Evolutionary conservation across 2,329 filamentous ascomycete species (phyloP), one percentile per base, ranked within the genome.

Genomic region (Aureobasidium namibiae): DNA sequence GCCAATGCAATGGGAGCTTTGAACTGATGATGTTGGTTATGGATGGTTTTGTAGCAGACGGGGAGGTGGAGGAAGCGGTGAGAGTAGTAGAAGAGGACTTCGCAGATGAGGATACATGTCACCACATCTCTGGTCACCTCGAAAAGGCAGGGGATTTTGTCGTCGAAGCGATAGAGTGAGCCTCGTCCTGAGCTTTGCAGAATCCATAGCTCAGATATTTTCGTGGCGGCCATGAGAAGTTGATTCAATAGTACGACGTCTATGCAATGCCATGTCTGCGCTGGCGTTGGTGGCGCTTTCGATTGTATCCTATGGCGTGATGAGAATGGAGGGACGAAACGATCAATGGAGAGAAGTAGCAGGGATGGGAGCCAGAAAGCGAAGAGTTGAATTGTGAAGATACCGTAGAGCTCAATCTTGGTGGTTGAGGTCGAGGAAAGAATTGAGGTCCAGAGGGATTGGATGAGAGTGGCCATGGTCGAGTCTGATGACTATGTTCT

Each of bases 21-120:
- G 56, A 59, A 61, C 23, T 44, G 24, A 33, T 61, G 60, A 18
- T 61, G 60, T 34, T 53, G 38, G 45, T 59, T 61, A 34, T 61
- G 60, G n/a, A 61, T 59, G 24, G 13, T 8, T 26, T 34, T 26
- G 26, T 59, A 61, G 13, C 52, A 26, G 1, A 10, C 0, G 21
- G 13, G 33, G 24, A 36, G 2, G 26, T 61, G 60, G 1, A 61
- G 33, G 1, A 61, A 41, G 8, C 60, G 38, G 33, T 61, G 60
- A 2, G 45, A 29, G n/a, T 61, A 61, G 56, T 61, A 61, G 26
- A 61, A 61, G 11, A 61, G 44, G 23, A 59, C 23, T 23, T 61
- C 60, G 23, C 53, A 50, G 24, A 24, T 34, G 1, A 61, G 21
- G 1, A 56, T n/a, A 18, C 36, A 52, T 5, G 59, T 6, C 26